Evolutionary conservation across 2,329 filamentous ascomycete genomes (phyloP).

Genomic region (Aspergillus ochraceus): DNA sequence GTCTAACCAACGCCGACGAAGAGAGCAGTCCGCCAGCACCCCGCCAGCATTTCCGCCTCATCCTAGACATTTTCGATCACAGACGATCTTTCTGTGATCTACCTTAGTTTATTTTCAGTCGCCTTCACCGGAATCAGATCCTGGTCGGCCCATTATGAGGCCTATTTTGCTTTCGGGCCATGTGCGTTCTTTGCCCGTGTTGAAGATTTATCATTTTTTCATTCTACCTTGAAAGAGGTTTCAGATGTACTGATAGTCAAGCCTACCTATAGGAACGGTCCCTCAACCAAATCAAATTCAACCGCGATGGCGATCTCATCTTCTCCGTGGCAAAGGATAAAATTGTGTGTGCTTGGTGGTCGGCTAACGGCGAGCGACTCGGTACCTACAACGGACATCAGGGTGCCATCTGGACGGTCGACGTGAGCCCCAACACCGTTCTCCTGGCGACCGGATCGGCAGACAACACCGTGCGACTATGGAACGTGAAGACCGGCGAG

Average conservation of each 20-base stretch:
- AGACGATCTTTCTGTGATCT: slow-evolving; percentile 21
- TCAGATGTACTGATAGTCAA: slow-evolving; percentile 19
- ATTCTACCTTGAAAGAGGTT: not conserved
- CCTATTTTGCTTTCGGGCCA: slow-evolving; percentile 95
- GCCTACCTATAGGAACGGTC: slow-evolving; percentile 68
- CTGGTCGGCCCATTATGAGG: slow-evolving; percentile 69
- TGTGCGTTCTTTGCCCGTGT: slow-evolving; percentile 51
- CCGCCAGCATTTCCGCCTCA: slow-evolving; percentile 29
- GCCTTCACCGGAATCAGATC: slow-evolving; percentile 20
- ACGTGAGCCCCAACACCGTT: slow-evolving; percentile 87
- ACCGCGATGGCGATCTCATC: slow-evolving; percentile 91
- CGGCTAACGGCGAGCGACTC: slow-evolving; percentile 95
- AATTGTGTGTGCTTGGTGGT: slow-evolving; percentile 94
- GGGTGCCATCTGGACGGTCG: slow-evolving; percentile 98
- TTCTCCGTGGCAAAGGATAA: slow-evolving; percentile 97
- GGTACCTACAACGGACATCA: slow-evolving; percentile 96
- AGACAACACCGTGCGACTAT: slow-evolving; percentile 96
- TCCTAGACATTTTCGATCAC: slow-evolving; percentile 21
- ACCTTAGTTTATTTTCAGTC: slow-evolving; percentile 12
- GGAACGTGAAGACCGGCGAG: slow-evolving; percentile 91
- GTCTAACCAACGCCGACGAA: slow-evolving; percentile 28
- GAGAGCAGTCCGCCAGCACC: slow-evolving; percentile 20
- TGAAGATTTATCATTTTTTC: slow-evolving; percentile 7
- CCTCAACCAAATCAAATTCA: slow-evolving; percentile 94
- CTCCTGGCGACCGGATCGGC: slow-evolving; percentile 93